phyloP scores from a whole-genome alignment of 805 yeast genomes.

The Metschnikowia noctiluminum region DNA sequence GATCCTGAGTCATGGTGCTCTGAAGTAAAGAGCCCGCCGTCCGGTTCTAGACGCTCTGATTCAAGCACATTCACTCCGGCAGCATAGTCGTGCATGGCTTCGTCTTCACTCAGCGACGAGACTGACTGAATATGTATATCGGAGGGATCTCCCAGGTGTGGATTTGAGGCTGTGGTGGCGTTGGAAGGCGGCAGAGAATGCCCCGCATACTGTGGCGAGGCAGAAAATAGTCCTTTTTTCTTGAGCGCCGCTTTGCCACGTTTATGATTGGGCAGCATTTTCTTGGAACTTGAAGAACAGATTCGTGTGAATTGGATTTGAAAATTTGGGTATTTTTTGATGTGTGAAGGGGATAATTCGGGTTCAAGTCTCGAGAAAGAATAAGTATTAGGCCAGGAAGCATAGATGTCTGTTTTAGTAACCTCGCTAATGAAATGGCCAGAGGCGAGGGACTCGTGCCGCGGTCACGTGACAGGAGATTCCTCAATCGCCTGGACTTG shows the following conservation, averaged over 20 bases:
- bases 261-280: background rate
- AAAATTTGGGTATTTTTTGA: no score
- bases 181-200: background rate
- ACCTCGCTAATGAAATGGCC: background rate
- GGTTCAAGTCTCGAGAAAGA: no score
- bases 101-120: background rate
- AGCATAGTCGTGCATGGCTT: slow-evolving; percentile 2
- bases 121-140: background rate
- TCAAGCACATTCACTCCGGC: background rate
- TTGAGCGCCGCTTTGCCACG: background rate
- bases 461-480: background rate
- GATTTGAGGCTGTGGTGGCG: background rate
- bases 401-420: background rate
- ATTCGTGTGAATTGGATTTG: background rate
- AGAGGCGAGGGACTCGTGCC: background rate
- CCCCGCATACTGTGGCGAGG: background rate
- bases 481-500: background rate
- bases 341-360: background rate
- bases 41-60: background rate
- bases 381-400: no score
- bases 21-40: background rate
- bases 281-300: background rate
- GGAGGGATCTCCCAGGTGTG: background rate
- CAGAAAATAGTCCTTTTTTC: background rate
- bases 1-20: background rate